Base-by-base conservation (phyloP, 495 filamentous ascomycete genomes). In the Polyplosphaeria fusca region DNA sequence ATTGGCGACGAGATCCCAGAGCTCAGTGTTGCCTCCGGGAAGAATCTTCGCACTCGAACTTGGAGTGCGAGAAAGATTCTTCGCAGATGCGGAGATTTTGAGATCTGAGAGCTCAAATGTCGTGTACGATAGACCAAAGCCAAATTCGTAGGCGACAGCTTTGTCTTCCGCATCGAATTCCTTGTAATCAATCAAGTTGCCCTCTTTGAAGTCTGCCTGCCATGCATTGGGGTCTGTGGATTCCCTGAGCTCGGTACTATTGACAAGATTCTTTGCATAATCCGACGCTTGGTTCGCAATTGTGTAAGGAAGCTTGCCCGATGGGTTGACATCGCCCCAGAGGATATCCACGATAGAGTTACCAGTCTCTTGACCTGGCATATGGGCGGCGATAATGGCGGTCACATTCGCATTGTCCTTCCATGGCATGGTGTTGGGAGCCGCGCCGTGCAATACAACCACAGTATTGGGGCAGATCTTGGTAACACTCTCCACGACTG, bases 181-280 rank as follows among this genome's bases (percentile, higher is more conserved):
- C 23, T 73, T 68, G 61, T 81, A 80, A 61, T 81, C 79, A 51
- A 80, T 75, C 47, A 79, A 73, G 0, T 73, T 42, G 12, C 78
- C 78, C 59, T 81, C 79, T 23, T 56, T 52, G 42, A 79, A 80
- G 19, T 71, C 48, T 11, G 52, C 63, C 24, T 57, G 51, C 46
- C 48, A 53, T 3, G 28, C 52, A 48, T 59, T 39, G n/a, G 63
- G 58, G 14, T 56, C 58, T 2, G 39, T 52, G 12, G 56, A 51
- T 18, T 37, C 39, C 5, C 52, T 18, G 2, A 62, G 48, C 13
- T 45, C 41, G 4, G 67, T 62, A 52, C 64, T 67, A 42, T 73
- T 68, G n/a, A 74, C 48, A n/a, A 72, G 66, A 19, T 68, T 53
- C 5, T 67, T 65, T 9, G 70, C 74, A 66, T 67, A 69, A 32